Conservation (phyloP, 1,284 basidiomycete genomes). For the Boletus semigastroideus region DNA sequence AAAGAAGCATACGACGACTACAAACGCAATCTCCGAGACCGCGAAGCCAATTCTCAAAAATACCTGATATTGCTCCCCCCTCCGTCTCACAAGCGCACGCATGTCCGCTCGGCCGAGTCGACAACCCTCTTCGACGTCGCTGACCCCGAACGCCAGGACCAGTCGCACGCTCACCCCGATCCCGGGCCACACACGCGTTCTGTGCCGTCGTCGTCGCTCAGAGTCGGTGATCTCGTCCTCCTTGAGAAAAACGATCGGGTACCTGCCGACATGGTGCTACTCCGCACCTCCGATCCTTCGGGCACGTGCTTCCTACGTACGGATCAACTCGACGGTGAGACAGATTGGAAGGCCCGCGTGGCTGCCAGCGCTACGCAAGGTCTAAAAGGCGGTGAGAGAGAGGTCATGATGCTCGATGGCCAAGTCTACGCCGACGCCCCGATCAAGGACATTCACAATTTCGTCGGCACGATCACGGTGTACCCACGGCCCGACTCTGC, state of each 20-base stretch:
- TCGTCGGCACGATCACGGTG: conserved; percentile 90
- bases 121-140: conserved; percentile 17
- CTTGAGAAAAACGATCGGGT: conserved; percentile 98
- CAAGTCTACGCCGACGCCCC: conserved; percentile 93
- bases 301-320: conserved; percentile 98
- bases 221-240: conserved; percentile 89
- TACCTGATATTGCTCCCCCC: conserved; percentile 79
- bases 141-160: conserved; percentile 20
- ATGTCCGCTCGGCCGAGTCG: conserved; percentile 28
- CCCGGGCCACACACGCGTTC: conserved; percentile 62
- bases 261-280: conserved; percentile 90
- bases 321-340: conserved; percentile 98
- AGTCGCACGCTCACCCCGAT: conserved; percentile 28
- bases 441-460: conserved; percentile 96
- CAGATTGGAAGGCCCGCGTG: conserved; percentile 97
- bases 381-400: conserved; percentile 42
- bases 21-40: conserved; percentile 87
- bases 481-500: conserved; percentile 47
- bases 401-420: conserved; percentile 74
- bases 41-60: conserved; percentile 91
- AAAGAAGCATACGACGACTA: conserved; percentile 99
- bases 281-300: conserved; percentile 82
- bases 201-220: conserved; percentile 85
- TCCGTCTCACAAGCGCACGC: conserved; percentile 36
- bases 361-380: conserved; percentile 53